Evolutionary conservation across 257 asterid genomes (phyloP), one percentile per base, ranked within the genome.

Genomic region (Solanum paucissectum): DNA sequence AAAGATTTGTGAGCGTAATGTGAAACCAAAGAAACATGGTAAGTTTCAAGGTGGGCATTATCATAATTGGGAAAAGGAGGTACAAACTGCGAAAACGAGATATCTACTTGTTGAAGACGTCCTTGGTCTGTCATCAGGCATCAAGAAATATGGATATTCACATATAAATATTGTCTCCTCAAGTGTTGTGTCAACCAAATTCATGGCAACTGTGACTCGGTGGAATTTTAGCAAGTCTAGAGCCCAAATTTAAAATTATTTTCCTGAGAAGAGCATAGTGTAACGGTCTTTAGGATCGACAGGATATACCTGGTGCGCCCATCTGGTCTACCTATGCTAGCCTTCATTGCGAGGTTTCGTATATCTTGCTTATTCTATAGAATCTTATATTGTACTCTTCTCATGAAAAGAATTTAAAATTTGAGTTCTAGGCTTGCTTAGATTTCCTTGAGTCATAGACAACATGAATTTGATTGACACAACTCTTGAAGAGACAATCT

Each of bases 51-150:
- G 87, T 66, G 89, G 84, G 40, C 76, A 18, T 33, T 84, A 84
- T 84, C 33, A 71, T 86, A 12, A 75, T 33, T 89, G 93, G 93
- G 93, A 89, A 85, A 94, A 90, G 89, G 84, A 83, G 92, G 92
- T 91, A 27, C 77, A 44, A 60, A 88, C 86, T 18, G 93, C 95
- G 83, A 96, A 92, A 90, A 91, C 92, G 5, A 91, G 88, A 86
- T 93, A 88, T 89, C 38, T 95, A 71, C 40, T 89, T 81, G 88
- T 88, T 75, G 84, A 88, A 13, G 96, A 93, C 75, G 96, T 91
- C n/a, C 85, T 94, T 42, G 86, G 2, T 92, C 91, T 95, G 40
- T 82, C 92, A 8, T 83, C 91, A 12, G 93, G 91, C 60, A 89
- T 89, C 85, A 87, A 32, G 21, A 86, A 16, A 32, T 20, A 77